Conservation (phyloP, 1,284 basidiomycete species). For the Apiotrichum siamense region DNA sequence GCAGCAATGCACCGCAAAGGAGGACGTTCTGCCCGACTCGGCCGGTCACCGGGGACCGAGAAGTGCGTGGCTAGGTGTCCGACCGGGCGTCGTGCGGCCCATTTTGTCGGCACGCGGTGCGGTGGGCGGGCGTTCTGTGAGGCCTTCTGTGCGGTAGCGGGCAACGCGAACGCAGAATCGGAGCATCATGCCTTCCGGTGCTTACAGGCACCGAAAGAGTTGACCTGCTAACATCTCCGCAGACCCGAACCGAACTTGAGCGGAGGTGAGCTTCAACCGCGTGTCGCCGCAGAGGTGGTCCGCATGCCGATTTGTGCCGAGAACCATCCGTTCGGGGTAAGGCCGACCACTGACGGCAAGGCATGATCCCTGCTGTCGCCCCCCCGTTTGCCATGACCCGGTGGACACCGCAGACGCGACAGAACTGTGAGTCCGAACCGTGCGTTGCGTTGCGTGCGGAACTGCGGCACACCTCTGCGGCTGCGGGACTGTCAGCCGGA, state of each 20-base stretch:
- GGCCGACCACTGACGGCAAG: neutral
- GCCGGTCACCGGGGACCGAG: too few species aligned
- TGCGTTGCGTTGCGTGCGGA: neutral
- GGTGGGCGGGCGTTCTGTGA: too few species aligned
- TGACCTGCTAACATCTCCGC: conserved; percentile 1
- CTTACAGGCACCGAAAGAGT: too few species aligned
- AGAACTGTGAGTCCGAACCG: conserved; percentile 28
- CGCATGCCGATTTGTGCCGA: too few species aligned
- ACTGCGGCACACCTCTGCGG: neutral
- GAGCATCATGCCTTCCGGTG: too few species aligned
- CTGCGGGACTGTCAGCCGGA: too few species aligned
- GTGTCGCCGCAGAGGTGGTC: too few species aligned
- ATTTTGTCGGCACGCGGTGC: too few species aligned
- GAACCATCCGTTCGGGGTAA: neutral
- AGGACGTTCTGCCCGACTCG: neutral
- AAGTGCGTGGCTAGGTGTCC: too few species aligned
- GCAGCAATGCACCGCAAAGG: neutral
- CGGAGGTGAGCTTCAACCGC: conserved; percentile 18
- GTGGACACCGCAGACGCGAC: conserved; percentile 52
- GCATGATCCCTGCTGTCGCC: conserved; percentile 51
- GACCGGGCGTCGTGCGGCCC: too few species aligned
- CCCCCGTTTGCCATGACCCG: conserved; percentile 77
- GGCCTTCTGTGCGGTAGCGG: too few species aligned
- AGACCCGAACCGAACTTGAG: conserved; percentile 35
- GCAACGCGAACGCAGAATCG: too few species aligned